Evolutionary conservation across 2,329 filamentous ascomycete genomes (phyloP), one percentile per base, ranked within the genome.

Genomic region (Dothistroma pini): DNA sequence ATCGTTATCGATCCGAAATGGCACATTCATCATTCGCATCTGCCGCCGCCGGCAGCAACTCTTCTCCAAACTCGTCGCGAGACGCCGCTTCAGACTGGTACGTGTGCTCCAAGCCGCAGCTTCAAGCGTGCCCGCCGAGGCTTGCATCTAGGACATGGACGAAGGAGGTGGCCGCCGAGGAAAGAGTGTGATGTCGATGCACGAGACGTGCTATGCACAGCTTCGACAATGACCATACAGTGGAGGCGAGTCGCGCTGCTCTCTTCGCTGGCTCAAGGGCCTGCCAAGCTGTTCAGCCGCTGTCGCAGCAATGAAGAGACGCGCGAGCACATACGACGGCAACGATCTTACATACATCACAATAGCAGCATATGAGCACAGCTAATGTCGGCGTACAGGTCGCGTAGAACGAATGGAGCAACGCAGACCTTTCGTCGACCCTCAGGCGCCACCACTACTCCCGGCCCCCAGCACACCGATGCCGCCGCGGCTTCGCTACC

Each of bases 361-460:
- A 19, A n/a, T 14, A 44, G 41, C 41, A 44, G 41, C 12, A 25
- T 51, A 25, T 44, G 51, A 56, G 29, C 50, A 50, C 25, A 55
- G 57, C 64, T 66, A 22, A 59, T 51, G 25, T 44, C 32, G 57
- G 41, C 58, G 32, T 58, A 56, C 64, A 87, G 85, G 84, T 79
- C 85, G 73, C 83, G 85, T 74, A 84, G 85, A 72, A 80, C 83
- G 68, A 88, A 88, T 71, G 86, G 86, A 76, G 82, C 84, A 67
- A 87, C 85, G 64, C 85, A 87, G 75, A 88, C 86, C 68, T 88
- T 88, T 77, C 84, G 85, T 65, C 81, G 86, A 70, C 79, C 85
- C 49, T 88, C 85, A 70, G 79, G 84, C 72, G 84, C 84, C 68
- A 82, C 83, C 59, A 82, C 67, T 75, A 75, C 73, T 78, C 78